Base-by-base conservation (phyloP, 108 stramenopile species). In the Craspedostauros australis region DNA sequence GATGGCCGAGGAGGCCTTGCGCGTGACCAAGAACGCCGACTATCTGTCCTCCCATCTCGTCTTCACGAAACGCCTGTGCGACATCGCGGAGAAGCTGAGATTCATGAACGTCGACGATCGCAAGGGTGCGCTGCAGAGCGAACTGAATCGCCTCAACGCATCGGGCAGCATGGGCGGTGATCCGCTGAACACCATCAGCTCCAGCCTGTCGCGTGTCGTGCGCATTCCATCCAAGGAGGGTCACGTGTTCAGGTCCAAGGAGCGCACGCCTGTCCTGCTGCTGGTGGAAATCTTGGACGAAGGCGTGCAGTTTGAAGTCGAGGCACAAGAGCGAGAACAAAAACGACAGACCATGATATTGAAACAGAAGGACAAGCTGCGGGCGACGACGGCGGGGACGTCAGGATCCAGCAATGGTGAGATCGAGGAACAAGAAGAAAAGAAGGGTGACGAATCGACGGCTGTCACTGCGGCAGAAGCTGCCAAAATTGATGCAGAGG, bases 211-310 rank as follows among this genome's bases (percentile, higher is more conserved):
- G 3, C 77, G 64, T 30, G 75, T 86, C 29, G 74, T 86, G 4
- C 70, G 77, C 6, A 60, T 91, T 14, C 90, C 90, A 5, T 60
- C 64, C 9, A 77, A 60, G 28, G 91, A 93, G 74, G 91, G 91
- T 3, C 86, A 88, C 57, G 91, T 93, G 0, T 93, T 93, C 62
- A 72, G 91, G 46, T 88, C 87, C 54, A 93, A 93, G 37, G 91
- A 83, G 54, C 68, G 91, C 15, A 93, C 91, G 25, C 91, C 91
- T 6, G 83, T 93, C 0, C 66, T 93, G 16, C 45, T 93, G 12
- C 57, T 88, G 12, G 64, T 80, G 28, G 91, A 93, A 55, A 42
- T 80, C 5, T 21, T 80, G 23, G 69, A 54, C 33, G 80, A 77
- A 34, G 64, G 45, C 16, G 61, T 25, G 6, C 27, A 30, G 16